A percentile compares a stretch with the other conserved stretches of the same genome.
Conservation (phyloP, 1,284 basidiomycete species). For the Ganoderma leucocontextum region DNA sequence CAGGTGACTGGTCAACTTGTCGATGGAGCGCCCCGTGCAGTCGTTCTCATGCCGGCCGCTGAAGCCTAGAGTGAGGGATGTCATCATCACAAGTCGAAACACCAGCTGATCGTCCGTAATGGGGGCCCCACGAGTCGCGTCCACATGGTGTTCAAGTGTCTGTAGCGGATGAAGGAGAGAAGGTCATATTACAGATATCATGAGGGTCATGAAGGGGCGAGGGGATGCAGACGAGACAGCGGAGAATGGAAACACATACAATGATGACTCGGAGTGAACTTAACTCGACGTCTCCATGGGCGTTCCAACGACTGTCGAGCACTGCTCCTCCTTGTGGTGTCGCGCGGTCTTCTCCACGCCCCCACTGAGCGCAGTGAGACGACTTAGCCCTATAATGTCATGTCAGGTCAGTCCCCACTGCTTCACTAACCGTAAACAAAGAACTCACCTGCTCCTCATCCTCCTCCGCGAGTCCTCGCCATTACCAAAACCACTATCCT, state of each 20-base stretch:
- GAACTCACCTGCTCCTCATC: conserved; percentile 25
- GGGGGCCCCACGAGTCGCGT: conserved; percentile 19
- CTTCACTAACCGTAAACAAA: not conserved
- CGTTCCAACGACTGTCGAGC: not conserved
- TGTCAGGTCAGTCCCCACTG: conserved; percentile 12
- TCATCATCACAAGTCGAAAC: conserved; percentile 20
- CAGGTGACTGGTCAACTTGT: conserved; percentile 10
- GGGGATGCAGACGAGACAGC: not conserved
- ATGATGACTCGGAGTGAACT: conserved; percentile 1
- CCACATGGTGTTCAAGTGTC: conserved; percentile 19
- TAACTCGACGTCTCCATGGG: conserved; percentile 23
- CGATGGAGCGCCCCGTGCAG: conserved; percentile 8
- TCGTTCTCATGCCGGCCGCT: not conserved
- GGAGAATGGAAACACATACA: conserved; percentile 14
- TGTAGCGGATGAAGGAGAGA: not conserved
- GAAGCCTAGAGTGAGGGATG: conserved; percentile 8
- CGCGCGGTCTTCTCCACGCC: conserved; percentile 78
- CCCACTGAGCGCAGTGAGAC: conserved; percentile 60
- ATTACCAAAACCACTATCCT: conserved; percentile 21
- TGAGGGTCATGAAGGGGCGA: conserved; percentile 13
- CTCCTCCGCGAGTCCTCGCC: conserved; percentile 31
- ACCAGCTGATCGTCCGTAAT: conserved; percentile 18
- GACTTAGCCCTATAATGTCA: conserved; percentile 23
- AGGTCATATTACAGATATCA: conserved; percentile 18
- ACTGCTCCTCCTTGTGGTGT: conserved; percentile 46